phyloP scores from a whole-genome alignment of 306 rosid species.

The Cicer chorassanicum region DNA sequence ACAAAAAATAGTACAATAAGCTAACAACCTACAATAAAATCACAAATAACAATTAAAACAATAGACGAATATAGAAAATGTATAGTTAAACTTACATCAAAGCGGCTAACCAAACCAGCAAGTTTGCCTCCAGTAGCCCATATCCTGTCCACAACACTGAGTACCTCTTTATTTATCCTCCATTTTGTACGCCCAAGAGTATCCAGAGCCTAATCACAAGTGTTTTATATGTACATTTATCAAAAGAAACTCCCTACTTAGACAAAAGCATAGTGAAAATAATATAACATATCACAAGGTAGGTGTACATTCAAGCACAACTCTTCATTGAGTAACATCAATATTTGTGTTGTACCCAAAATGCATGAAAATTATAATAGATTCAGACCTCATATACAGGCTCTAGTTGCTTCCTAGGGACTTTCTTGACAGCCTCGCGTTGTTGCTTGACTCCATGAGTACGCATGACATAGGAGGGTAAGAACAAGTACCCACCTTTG shows the following conservation, averaged over 20 bases:
- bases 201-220: conserved; percentile 72
- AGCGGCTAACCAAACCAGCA: conserved; percentile 85
- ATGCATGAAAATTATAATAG: conserved; percentile 34
- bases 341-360: conserved; percentile 28
- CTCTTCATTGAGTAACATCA: conserved; percentile 11
- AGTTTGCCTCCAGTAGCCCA: conserved; percentile 88
- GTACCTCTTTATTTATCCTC: conserved; percentile 82
- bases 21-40: neutral
- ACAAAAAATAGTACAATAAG: conserved; percentile 17
- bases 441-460: conserved; percentile 90
- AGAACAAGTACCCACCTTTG: conserved; percentile 85
- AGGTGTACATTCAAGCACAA: neutral
- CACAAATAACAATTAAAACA: conserved; percentile 31
- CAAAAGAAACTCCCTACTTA: neutral
- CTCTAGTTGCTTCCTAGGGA: conserved; percentile 69
- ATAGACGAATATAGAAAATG: neutral
- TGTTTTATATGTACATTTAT: conserved; percentile 22
- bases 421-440: conserved; percentile 83
- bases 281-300: neutral
- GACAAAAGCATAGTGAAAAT: conserved; percentile 26
- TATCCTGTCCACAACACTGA: conserved; percentile 78
- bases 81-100: conserved; percentile 72
- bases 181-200: conserved; percentile 88
- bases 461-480: conserved; percentile 93
- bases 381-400: conserved; percentile 75